These are phyloP conservation scores for Calonectria ilicicola DNA, from an alignment of 2,329 filamentous ascomycete species.

Conservation along the genomic window DNA sequence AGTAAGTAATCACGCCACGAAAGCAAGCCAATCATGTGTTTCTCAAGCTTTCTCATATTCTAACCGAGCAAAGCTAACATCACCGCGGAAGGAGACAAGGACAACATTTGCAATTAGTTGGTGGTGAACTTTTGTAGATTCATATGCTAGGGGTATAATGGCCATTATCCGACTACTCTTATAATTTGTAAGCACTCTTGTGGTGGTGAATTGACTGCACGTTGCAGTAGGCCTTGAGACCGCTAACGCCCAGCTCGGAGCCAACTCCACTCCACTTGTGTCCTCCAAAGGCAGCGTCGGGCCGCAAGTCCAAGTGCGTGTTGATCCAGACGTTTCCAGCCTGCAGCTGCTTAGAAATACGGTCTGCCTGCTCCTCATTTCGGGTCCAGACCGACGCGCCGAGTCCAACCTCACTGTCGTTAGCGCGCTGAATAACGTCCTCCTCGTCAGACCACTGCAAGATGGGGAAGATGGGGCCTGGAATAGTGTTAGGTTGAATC, in stretches of 20 bases:
- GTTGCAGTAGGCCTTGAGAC: conserved; percentile 26
- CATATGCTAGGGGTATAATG: neutral
- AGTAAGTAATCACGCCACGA: neutral
- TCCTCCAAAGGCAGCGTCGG: conserved; percentile 27
- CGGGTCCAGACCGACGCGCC: conserved; percentile 67
- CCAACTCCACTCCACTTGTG: conserved; percentile 33
- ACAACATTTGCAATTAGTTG: neutral
- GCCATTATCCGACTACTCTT: neutral
- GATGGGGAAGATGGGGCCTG: conserved; percentile 65
- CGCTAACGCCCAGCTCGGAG: conserved; percentile 23
- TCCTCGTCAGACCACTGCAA: conserved; percentile 69
- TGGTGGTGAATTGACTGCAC: conserved; percentile 12
- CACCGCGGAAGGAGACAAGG: neutral
- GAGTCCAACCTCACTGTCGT: conserved; percentile 62
- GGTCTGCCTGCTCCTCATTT: conserved; percentile 60
- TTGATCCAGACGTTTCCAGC: conserved; percentile 71
- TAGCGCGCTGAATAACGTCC: conserved; percentile 66
- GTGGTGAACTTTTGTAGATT: neutral
- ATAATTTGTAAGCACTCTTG: neutral
- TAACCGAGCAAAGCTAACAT: neutral
- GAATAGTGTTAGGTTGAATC: neutral
- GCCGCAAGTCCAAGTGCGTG: conserved; percentile 14
- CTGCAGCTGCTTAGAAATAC: conserved; percentile 64
- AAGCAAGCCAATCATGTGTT: too few relatives aligned
- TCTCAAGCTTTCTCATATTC: neutral